Evolutionary conservation across 306 rosid genomes (phyloP), one percentile per base, ranked within the genome.

Genomic region (Vigna trinervia): DNA sequence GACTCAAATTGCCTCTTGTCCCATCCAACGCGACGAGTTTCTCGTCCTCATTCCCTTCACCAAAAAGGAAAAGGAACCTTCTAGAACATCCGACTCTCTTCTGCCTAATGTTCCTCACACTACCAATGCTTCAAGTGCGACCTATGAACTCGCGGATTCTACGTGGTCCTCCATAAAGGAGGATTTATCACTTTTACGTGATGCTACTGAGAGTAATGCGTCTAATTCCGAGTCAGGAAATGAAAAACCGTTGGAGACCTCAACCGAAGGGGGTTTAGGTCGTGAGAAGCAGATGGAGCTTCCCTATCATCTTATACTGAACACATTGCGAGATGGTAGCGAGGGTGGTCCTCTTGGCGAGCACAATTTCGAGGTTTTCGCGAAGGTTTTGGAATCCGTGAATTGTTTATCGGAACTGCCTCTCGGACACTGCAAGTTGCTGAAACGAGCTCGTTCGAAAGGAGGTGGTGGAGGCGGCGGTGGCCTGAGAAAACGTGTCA

Each of bases 151-250:
- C 59, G 89, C 97, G 4, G 88, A 87, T 68, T 83, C 90, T 7
- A 86, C 85, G 0, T 95, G 98, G 98, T 80, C 86, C 3, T 84
- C 85, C 57, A 90, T 95, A 87, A 86, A 85, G 85, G 89, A 90
- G 43, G 96, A 92, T 62, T 83, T 95, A 56, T 85, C 96, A 7
- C 78, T 62, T 73, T 83, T 94, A 58, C 77, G 80, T 2, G 84
- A 77, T n/a, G 15, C 50, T 9, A 14, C 74, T 9, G 88, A 79
- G 20, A 30, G 12, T 45, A 3, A 63, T 30, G 76, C 60, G 1
- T 54, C 79, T 23, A 52, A 53, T 65, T 45, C 48, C 2, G 73
- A 70, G 71, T 22, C n/a, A 0, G n/a, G 3, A 12, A 74, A 64
- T 68, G 84, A 78, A 30, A 76, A 60, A 50, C 39, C 15, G 74